Percentiles rank a stretch among this genome's conserved stretches.
These are phyloP conservation scores for Trametes versicolor DNA, from an alignment of 1,284 basidiomycete genomes.

Conservation along the genomic window DNA sequence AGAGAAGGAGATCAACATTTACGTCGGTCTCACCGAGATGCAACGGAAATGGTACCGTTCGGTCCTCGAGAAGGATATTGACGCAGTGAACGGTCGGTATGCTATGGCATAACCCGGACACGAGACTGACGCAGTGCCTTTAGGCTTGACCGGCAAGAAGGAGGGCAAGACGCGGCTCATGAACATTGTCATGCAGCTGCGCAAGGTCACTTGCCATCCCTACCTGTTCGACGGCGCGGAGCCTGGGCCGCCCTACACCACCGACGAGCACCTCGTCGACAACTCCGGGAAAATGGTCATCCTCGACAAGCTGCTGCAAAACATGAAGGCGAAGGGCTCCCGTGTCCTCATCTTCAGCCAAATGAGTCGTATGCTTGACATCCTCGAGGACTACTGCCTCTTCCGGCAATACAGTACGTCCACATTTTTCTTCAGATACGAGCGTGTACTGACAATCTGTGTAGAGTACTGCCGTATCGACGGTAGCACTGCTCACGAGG, in stretches of 20 bases:
- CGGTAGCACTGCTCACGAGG: conserved; percentile 95
- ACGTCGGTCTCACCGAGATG: conserved; percentile 98
- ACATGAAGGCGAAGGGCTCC: conserved; percentile 93
- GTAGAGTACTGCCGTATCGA: conserved; percentile 97
- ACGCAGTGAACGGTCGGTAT: conserved; percentile 91
- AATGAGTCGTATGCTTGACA: conserved; percentile 95
- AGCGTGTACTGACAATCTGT: not conserved
- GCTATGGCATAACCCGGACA: not conserved
- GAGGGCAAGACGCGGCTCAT: conserved; percentile 98
- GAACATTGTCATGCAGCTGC: conserved; percentile 99
- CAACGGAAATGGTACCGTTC: conserved; percentile 98
- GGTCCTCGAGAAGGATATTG: conserved; percentile 98
- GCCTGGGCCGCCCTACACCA: conserved; percentile 98
- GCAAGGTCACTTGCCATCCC: conserved; percentile 87
- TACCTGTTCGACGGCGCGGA: conserved; percentile 93
- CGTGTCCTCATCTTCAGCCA: conserved; percentile 98
- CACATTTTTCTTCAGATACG: not conserved
- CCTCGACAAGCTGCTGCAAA: conserved; percentile 91
- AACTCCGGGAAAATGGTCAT: conserved; percentile 99
- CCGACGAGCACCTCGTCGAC: conserved; percentile 95
- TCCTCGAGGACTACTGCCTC: conserved; percentile 97
- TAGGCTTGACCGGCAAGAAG: conserved; percentile 93
- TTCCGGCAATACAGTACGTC: conserved; percentile 88
- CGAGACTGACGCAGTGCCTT: not conserved
- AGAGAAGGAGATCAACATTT: conserved; percentile 99